Evolutionary conservation across 2,329 filamentous ascomycete species (phyloP).

Genomic region (Fusarium sp.): DNA sequence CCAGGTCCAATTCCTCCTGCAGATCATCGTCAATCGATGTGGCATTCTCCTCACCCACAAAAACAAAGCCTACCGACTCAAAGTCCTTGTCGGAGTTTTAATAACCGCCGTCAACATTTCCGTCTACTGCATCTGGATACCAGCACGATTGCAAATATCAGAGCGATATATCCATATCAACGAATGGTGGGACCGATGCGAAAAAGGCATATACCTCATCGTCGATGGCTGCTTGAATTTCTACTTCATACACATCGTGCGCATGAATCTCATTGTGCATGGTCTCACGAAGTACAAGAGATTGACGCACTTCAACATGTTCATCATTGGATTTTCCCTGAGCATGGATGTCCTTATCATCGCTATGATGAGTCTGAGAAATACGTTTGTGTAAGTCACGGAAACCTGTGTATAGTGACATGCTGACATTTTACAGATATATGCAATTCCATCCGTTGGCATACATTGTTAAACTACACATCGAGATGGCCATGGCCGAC

Average conservation of each 20-base stretch:
- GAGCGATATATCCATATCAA: constrained; percentile 46
- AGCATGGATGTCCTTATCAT: constrained; percentile 49
- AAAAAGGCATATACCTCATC: constrained; percentile 49
- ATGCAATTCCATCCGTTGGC: constrained; percentile 66
- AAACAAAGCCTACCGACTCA: constrained; percentile 35
- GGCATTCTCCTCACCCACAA: constrained; percentile 43
- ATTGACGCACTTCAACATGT: constrained; percentile 48
- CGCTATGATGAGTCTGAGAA: constrained; percentile 48
- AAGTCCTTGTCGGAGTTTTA: constrained; percentile 36
- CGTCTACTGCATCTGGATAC: constrained; percentile 48
- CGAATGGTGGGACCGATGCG: constrained; percentile 47
- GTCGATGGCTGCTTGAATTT: constrained; percentile 45
- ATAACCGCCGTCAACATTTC: constrained; percentile 49
- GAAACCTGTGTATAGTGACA: no score
- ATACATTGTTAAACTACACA: constrained; percentile 67
- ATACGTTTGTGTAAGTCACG: constrained; percentile 46
- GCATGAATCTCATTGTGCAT: constrained; percentile 36
- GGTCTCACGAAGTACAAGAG: constrained; percentile 46
- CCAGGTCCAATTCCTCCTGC: constrained; percentile 46
- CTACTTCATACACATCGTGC: constrained; percentile 47
- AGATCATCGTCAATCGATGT: constrained; percentile 49
- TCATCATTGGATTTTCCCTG: constrained; percentile 47
- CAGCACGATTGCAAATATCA: constrained; percentile 44
- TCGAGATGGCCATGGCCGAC: constrained; percentile 67
- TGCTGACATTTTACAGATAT: constrained; percentile 44